Evolutionary conservation across 225 moss, liverwort and hornwort genomes (phyloP).

Genomic region (Sphagnum tenellum): DNA sequence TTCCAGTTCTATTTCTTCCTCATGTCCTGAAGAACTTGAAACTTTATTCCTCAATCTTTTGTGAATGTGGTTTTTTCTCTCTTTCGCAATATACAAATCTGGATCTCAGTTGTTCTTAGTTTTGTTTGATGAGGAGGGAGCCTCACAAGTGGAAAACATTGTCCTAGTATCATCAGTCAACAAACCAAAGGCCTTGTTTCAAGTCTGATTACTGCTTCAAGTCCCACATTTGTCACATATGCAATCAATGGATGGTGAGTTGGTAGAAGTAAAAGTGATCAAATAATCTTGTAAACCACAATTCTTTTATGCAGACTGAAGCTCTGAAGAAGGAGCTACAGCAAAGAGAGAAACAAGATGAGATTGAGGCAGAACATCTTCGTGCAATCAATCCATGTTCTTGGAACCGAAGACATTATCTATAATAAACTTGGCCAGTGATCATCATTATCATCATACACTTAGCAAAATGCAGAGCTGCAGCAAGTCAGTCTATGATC

Average conservation of each 20-base stretch:
- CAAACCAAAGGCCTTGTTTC: too few relatives aligned
- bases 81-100: too few relatives aligned
- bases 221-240: neutral
- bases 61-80: neutral
- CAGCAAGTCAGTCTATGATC: too few relatives aligned
- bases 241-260: neutral
- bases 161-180: too few relatives aligned
- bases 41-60: neutral
- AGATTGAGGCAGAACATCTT: slow-evolving; percentile 6
- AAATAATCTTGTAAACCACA: too few relatives aligned
- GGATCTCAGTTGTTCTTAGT: too few relatives aligned
- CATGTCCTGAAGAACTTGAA: neutral
- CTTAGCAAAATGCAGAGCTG: too few relatives aligned
- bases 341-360: slow-evolving; percentile 2
- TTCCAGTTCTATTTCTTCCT: neutral
- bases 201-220: too few relatives aligned
- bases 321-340: slow-evolving; percentile 4
- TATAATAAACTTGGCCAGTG: neutral
- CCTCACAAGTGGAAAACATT: too few relatives aligned
- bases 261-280: too few relatives aligned
- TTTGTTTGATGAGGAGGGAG: too few relatives aligned
- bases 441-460: too few relatives aligned
- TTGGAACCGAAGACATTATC: slow-evolving; percentile 7
- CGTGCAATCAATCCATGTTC: slow-evolving; percentile 4
- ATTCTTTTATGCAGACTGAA: neutral